These are phyloP conservation scores for Leccinum subspadiceum DNA, from an alignment of 1,284 basidiomycete species.

Conservation along the genomic window DNA sequence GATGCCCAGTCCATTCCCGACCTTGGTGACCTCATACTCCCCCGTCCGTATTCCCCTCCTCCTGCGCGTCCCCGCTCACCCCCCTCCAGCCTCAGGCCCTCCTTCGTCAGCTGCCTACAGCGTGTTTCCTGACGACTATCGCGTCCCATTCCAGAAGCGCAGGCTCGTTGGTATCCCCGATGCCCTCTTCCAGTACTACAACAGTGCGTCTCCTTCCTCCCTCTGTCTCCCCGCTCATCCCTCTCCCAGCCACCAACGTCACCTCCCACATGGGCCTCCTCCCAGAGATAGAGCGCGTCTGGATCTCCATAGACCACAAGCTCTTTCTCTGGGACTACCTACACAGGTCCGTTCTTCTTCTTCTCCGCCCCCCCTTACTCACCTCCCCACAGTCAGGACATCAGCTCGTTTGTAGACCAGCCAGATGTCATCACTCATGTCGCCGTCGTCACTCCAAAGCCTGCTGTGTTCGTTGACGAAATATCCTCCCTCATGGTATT, in stretches of 20 bases:
- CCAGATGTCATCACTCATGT: constrained; percentile 89
- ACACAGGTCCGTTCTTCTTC: constrained; percentile 64
- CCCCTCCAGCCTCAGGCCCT: constrained; percentile 49
- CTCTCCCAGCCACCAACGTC: constrained; percentile 50
- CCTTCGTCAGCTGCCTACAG: constrained; percentile 75
- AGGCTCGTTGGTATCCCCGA: constrained; percentile 81
- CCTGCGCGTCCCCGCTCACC: constrained; percentile 16
- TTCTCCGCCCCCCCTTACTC: neutral
- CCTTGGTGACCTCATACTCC: constrained; percentile 59
- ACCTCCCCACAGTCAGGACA: constrained; percentile 60
- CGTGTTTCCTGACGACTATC: constrained; percentile 72
- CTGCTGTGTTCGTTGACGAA: constrained; percentile 88
- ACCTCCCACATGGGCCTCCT: constrained; percentile 86
- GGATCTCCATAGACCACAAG: constrained; percentile 94
- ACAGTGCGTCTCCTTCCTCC: constrained; percentile 48
- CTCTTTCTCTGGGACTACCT: constrained; percentile 97
- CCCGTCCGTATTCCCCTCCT: constrained; percentile 40
- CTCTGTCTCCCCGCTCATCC: constrained; percentile 16
- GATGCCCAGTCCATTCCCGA: constrained; percentile 74
- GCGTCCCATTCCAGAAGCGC: constrained; percentile 79
- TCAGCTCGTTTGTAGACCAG: constrained; percentile 88
- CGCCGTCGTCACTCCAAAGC: constrained; percentile 77
- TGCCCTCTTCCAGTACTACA: constrained; percentile 77
- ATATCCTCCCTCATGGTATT: constrained; percentile 90
- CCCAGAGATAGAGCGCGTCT: constrained; percentile 91